Evolutionary conservation across 2,329 filamentous ascomycete genomes (phyloP).

Genomic region (Onygenales sp.): DNA sequence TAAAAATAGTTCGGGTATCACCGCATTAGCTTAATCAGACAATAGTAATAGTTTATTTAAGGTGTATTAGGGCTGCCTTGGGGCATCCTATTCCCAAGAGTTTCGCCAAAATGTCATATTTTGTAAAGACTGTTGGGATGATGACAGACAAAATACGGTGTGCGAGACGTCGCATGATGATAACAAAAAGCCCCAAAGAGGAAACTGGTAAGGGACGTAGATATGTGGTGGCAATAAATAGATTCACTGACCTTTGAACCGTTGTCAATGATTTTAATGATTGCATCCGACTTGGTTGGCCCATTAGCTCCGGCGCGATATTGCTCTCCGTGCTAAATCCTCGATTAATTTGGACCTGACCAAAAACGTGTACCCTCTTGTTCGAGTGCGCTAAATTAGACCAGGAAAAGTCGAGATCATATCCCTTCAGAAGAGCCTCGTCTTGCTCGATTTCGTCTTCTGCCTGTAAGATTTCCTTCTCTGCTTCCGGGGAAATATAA

Average conservation of each 20-base stretch:
- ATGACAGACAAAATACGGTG: too few species aligned
- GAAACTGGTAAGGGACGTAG: not conserved
- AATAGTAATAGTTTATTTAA: not conserved
- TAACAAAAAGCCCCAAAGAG: not conserved
- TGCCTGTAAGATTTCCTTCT: not conserved
- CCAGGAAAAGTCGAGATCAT: constrained; percentile 33
- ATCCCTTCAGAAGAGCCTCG: constrained; percentile 17
- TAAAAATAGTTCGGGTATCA: not conserved
- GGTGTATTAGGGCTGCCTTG: too few species aligned
- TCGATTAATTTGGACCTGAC: constrained; percentile 25
- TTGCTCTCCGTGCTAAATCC: constrained; percentile 11
- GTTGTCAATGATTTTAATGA: constrained; percentile 7
- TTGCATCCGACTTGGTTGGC: not conserved
- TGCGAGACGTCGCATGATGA: too few species aligned
- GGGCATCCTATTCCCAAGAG: too few species aligned
- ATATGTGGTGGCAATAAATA: not conserved
- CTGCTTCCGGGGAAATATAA: constrained; percentile 17
- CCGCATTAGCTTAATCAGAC: not conserved
- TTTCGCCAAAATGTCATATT: too few species aligned
- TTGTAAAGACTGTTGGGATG: too few species aligned
- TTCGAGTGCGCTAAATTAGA: constrained; percentile 14
- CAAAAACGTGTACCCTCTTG: constrained; percentile 22
- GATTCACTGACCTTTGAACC: constrained; percentile 16
- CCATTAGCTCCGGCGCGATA: not conserved
- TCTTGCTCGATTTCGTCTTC: constrained; percentile 1